Evolutionary conservation across 768 basidiomycete species (phyloP).

Genomic region (Trametes gibbosa): DNA sequence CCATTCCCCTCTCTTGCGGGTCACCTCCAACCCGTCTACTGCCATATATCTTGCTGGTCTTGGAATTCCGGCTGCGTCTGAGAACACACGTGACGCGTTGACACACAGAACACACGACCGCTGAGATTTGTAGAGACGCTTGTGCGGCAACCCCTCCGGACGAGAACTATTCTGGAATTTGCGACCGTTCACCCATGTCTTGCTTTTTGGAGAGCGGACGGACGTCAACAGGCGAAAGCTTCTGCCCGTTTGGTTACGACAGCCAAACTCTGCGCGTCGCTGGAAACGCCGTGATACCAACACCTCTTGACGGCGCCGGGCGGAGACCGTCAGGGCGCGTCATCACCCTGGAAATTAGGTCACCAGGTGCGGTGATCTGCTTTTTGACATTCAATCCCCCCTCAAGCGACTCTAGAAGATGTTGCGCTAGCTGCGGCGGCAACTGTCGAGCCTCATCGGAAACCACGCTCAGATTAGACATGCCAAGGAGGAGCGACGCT

Average conservation of each 20-base stretch:
- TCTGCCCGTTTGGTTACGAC: background rate
- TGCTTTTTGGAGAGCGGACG: background rate
- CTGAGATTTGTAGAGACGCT: background rate
- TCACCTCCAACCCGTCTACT: background rate
- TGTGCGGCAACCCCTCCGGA: background rate
- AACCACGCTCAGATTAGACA: background rate
- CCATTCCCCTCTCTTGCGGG: background rate
- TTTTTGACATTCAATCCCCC: background rate
- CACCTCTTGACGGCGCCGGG: background rate
- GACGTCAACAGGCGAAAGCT: background rate
- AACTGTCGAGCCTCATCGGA: background rate
- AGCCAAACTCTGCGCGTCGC: background rate
- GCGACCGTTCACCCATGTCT: background rate
- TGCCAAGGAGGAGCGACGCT: background rate
- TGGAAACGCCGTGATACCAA: background rate
- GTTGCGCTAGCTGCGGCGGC: background rate
- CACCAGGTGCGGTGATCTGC: background rate
- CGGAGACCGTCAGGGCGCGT: background rate
- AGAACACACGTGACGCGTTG: background rate
- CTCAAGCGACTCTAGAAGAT: background rate
- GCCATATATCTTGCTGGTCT: background rate
- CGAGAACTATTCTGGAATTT: background rate
- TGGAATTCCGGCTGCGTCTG: background rate
- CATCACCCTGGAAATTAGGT: too few species aligned
- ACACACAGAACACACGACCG: background rate